Conservation (phyloP, 2,329 filamentous ascomycete species). For the Teratosphaeria zuluensis region DNA sequence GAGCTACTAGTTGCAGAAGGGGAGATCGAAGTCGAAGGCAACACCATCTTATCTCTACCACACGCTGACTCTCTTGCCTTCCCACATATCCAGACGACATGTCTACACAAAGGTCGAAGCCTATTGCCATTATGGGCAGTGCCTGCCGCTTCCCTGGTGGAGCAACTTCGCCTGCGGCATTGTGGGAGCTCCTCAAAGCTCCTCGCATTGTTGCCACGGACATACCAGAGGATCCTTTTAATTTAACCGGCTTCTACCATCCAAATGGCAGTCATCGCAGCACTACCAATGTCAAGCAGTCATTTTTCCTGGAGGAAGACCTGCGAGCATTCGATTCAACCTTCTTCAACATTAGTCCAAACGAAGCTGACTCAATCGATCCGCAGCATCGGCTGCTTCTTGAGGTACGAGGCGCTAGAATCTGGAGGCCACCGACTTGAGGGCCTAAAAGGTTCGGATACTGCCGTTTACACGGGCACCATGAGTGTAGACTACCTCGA, state of each 20-base stretch:
- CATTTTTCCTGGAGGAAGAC: constrained; percentile 30
- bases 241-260: not conserved
- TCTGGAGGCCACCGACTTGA: constrained; percentile 3
- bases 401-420: not conserved
- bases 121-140: constrained; percentile 15
- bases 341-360: constrained; percentile 32
- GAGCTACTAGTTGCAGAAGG: too few species aligned
- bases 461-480: not conserved
- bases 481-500: not conserved
- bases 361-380: constrained; percentile 7
- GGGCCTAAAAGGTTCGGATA: not conserved
- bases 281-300: constrained; percentile 21
- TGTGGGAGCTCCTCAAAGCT: constrained; percentile 8
- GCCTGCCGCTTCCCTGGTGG: constrained; percentile 10
- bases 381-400: not conserved
- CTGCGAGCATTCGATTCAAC: constrained; percentile 3
- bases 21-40: too few species aligned
- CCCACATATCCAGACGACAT: too few species aligned
- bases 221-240: not conserved
- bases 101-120: too few species aligned
- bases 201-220: not conserved
- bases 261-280: not conserved
- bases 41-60: too few species aligned
- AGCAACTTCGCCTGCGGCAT: constrained; percentile 5
- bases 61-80: too few species aligned